Conservation (phyloP, 2,329 filamentous ascomycete genomes). For the Coccinonectria pachysandricola region DNA sequence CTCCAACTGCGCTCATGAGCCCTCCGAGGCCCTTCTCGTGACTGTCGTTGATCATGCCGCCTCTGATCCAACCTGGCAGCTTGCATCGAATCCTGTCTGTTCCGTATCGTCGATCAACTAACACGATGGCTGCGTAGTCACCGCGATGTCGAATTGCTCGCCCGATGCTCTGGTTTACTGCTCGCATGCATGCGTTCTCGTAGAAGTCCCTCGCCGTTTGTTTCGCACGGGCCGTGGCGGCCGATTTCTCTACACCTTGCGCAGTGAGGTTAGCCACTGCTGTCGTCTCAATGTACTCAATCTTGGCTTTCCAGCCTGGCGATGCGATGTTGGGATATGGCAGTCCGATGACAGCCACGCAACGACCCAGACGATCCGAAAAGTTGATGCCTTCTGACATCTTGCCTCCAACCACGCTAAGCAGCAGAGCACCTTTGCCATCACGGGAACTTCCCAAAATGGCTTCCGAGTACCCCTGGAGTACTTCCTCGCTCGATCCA, state of each 20-base stretch:
- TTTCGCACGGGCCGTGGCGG: constrained; percentile 29
- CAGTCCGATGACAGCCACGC: constrained; percentile 82
- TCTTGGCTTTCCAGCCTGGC: constrained; percentile 86
- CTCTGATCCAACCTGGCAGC: constrained; percentile 80
- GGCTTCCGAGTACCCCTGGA: constrained; percentile 61
- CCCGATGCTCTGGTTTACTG: constrained; percentile 94
- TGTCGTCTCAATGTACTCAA: constrained; percentile 70
- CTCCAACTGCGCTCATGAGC: constrained; percentile 46
- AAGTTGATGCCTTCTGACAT: constrained; percentile 99
- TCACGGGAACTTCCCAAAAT: constrained; percentile 39
- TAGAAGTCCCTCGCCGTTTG: constrained; percentile 68
- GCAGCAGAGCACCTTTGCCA: constrained; percentile 59
- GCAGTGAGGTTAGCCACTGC: constrained; percentile 27
- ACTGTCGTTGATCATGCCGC: constrained; percentile 47
- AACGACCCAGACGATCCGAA: constrained; percentile 78
- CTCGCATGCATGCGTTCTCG: constrained; percentile 91
- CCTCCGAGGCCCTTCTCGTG: constrained; percentile 42
- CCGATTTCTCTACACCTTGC: constrained; percentile 12
- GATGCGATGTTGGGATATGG: constrained; percentile 87
- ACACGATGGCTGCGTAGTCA: constrained; percentile 84
- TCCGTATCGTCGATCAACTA: constrained; percentile 75
- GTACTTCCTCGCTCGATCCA: constrained; percentile 54
- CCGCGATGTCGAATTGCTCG: constrained; percentile 77
- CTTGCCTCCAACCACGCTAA: constrained; percentile 88
- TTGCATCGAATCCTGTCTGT: constrained; percentile 63